These are phyloP conservation scores for Lentinula aciculospora DNA, from an alignment of 768 basidiomycete species.

Conservation along the genomic window DNA sequence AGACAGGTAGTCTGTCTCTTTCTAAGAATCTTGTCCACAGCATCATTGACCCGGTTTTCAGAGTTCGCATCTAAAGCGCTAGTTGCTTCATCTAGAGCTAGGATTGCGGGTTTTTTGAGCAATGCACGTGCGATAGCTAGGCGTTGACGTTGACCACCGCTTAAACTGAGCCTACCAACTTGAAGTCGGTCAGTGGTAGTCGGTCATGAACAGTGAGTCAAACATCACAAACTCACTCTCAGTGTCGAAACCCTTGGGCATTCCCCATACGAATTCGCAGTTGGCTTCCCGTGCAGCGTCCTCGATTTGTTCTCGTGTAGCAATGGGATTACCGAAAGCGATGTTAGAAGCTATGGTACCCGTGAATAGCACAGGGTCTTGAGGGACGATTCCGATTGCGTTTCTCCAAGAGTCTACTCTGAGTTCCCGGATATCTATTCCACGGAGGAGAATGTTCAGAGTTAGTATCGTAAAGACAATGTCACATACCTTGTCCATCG, in stretches of 20 bases:
- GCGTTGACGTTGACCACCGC: constrained; percentile 78
- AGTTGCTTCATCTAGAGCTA: constrained; percentile 88
- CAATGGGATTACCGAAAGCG: constrained; percentile 74
- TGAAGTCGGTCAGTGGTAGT: constrained; percentile 4
- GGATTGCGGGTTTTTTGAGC: constrained; percentile 80
- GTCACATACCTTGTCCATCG: constrained; percentile 66
- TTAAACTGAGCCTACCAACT: constrained; percentile 69
- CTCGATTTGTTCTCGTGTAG: constrained; percentile 80
- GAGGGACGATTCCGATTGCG: constrained; percentile 91
- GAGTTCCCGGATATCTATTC: constrained; percentile 85
- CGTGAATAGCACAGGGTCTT: constrained; percentile 88
- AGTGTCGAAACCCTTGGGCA: constrained; percentile 93
- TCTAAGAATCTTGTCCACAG: constrained; percentile 81
- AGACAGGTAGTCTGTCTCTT: constrained; percentile 80
- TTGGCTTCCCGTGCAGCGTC: constrained; percentile 86
- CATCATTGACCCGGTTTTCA: constrained; percentile 87
- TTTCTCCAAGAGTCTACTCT: constrained; percentile 81
- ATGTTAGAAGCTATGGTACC: constrained; percentile 96
- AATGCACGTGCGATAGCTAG: constrained; percentile 84
- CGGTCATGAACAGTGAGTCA: background rate
- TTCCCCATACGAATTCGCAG: constrained; percentile 93
- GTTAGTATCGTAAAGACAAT: background rate
- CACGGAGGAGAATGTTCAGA: background rate
- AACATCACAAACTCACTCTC: constrained; percentile 55
- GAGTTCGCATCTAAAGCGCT: constrained; percentile 86